Evolutionary conservation across 2,329 filamentous ascomycete species (phyloP).

Genomic region (Ophiostoma ips): DNA sequence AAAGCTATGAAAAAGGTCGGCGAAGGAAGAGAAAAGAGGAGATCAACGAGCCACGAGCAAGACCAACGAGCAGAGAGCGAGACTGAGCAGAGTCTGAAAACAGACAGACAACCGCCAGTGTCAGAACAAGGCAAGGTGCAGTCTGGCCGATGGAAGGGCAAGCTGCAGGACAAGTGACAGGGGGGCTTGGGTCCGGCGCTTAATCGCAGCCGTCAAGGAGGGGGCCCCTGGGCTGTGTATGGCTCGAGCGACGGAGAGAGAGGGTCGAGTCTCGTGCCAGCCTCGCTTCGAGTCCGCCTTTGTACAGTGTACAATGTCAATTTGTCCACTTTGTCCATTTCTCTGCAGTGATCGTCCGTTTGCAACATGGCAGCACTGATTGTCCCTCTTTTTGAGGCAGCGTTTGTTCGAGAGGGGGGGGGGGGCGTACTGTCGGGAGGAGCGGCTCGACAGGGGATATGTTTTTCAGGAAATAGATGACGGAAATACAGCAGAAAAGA

Average conservation of each 20-base stretch:
- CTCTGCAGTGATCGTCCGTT: too few relatives aligned
- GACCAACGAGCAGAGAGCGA: background rate
- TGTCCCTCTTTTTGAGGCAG: too few relatives aligned
- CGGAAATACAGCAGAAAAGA: too few relatives aligned
- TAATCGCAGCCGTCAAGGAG: slow-evolving; percentile 26
- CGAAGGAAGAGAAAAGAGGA: too few relatives aligned
- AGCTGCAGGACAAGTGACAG: slow-evolving; percentile 36
- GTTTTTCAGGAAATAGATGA: too few relatives aligned
- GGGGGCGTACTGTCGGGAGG: too few relatives aligned
- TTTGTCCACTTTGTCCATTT: background rate
- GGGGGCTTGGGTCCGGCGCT: slow-evolving; percentile 36
- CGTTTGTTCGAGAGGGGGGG: too few relatives aligned
- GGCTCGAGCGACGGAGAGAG: background rate
- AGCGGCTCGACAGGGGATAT: too few relatives aligned
- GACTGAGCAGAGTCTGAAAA: background rate
- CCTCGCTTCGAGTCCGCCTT: background rate
- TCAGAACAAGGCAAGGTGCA: slow-evolving; percentile 16
- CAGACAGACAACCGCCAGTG: slow-evolving; percentile 18
- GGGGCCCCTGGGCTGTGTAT: background rate
- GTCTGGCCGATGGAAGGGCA: slow-evolving; percentile 19
- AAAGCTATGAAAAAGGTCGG: too few relatives aligned
- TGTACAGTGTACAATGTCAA: background rate
- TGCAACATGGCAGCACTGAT: too few relatives aligned
- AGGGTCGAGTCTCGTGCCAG: background rate
- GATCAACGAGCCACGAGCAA: too few relatives aligned